phyloP scores from a whole-genome alignment of 2,329 filamentous ascomycete genomes.

The Raffaelea albimanens region DNA sequence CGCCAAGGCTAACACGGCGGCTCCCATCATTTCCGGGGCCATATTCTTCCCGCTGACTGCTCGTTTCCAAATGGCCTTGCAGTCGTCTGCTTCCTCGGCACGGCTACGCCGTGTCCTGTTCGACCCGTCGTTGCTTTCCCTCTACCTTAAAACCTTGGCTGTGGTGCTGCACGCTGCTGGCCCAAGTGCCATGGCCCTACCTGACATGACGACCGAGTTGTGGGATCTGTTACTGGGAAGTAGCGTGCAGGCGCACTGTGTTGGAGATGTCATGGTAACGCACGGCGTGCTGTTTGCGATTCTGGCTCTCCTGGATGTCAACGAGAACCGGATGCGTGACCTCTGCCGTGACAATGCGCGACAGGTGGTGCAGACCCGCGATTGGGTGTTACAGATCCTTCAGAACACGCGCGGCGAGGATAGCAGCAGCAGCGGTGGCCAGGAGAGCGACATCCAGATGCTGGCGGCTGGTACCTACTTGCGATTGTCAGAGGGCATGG shows the following conservation, averaged over 20 bases:
- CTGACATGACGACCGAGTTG: conserved; percentile 74
- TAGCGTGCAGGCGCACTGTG: conserved; percentile 49
- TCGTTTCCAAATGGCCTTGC: conserved; percentile 61
- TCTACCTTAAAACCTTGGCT: conserved; percentile 79
- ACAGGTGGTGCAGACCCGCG: conserved; percentile 74
- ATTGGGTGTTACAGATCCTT: conserved; percentile 73
- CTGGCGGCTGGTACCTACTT: conserved; percentile 70
- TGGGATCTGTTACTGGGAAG: conserved; percentile 65
- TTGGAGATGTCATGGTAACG: conserved; percentile 51
- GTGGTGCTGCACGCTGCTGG: conserved; percentile 77
- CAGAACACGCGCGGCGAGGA: conserved; percentile 43
- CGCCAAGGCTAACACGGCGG: conserved; percentile 18
- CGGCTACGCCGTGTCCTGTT: conserved; percentile 52
- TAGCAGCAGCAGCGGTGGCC: conserved; percentile 37
- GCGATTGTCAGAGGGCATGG: conserved; percentile 69
- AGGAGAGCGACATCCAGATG: conserved; percentile 74
- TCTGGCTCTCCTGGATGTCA: conserved; percentile 73
- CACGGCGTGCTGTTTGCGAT: conserved; percentile 71
- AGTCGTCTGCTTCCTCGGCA: conserved; percentile 21
- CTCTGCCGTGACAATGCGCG: conserved; percentile 66
- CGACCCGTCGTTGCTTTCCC: conserved; percentile 63
- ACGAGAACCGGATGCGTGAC: conserved; percentile 59
- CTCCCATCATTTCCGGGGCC: conserved; percentile 58
- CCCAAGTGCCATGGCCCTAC: conserved; percentile 64
- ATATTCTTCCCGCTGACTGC: conserved; percentile 86